Percentiles rank a stretch among this genome's conserved stretches.
Conservation (phyloP, 2,329 filamentous ascomycete genomes). For the Cladophialophora immunda region DNA sequence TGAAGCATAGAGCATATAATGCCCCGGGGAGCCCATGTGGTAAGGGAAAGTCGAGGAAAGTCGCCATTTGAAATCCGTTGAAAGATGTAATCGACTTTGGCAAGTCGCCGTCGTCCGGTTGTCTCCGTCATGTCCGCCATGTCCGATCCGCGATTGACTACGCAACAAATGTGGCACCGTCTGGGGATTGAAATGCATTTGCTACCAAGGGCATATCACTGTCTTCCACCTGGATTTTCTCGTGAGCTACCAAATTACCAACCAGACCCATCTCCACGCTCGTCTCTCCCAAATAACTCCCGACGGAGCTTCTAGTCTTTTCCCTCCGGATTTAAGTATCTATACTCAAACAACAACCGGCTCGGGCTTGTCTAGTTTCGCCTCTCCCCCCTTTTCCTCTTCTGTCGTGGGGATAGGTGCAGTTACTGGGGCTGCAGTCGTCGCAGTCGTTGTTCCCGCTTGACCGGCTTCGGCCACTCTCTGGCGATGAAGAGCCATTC, state of each 20-base stretch:
- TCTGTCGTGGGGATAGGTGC: neutral
- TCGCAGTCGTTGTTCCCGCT: neutral
- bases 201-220: neutral
- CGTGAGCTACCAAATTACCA: neutral
- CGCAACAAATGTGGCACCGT: neutral
- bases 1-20: neutral
- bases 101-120: neutral
- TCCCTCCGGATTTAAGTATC: neutral
- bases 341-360: slow-evolving; percentile 16
- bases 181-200: neutral
- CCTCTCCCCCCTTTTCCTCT: slow-evolving; percentile 7
- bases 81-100: slow-evolving; percentile 1
- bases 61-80: neutral
- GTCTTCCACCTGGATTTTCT: neutral
- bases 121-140: neutral
- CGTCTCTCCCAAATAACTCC: neutral
- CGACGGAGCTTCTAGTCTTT: neutral
- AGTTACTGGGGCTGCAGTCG: neutral
- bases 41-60: neutral
- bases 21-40: neutral
- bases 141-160: neutral
- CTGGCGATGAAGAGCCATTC: slow-evolving; percentile 33
- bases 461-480: slow-evolving; percentile 8
- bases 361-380: neutral
- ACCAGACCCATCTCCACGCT: neutral